Conservation (phyloP, 2,329 filamentous ascomycete genomes). For the Penicillium sp. region DNA sequence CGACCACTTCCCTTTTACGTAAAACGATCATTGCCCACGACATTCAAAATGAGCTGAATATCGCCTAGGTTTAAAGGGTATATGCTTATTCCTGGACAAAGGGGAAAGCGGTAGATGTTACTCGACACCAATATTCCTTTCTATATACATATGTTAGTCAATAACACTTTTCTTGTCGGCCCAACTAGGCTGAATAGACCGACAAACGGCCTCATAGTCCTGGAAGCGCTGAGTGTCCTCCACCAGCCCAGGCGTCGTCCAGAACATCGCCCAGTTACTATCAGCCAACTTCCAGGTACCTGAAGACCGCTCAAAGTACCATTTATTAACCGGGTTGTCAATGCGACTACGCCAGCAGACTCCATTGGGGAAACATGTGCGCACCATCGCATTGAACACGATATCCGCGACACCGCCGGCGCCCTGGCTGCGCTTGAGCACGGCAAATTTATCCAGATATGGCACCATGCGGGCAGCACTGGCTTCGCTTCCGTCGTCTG, state of each 20-base stretch:
- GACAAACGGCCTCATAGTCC: conserved; percentile 75
- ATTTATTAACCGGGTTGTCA: conserved; percentile 96
- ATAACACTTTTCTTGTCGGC: conserved; percentile 48
- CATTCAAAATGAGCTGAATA: no score
- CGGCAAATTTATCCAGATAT: conserved; percentile 96
- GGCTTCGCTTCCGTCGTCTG: conserved; percentile 53
- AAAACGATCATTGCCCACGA: no score
- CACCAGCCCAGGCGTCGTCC: conserved; percentile 72
- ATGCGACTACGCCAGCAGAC: conserved; percentile 90
- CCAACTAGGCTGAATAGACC: conserved; percentile 54
- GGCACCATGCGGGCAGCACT: conserved; percentile 69
- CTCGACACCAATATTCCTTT: not conserved
- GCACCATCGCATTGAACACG: conserved; percentile 93
- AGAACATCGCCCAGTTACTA: conserved; percentile 98
- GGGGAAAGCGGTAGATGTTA: no score
- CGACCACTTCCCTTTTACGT: no score
- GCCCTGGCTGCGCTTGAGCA: conserved; percentile 82
- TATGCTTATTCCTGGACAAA: no score
- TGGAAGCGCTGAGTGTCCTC: conserved; percentile 54
- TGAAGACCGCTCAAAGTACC: conserved; percentile 91
- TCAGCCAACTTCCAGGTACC: conserved; percentile 78
- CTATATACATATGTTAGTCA: conserved; percentile 45
- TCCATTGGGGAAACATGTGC: conserved; percentile 79
- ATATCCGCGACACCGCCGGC: conserved; percentile 91
- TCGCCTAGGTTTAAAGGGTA: no score